A percentile compares a stretch with the other conserved stretches of the same genome.
Conservation (phyloP, 805 yeast genomes). For the Phaffomyces opuntiae region DNA sequence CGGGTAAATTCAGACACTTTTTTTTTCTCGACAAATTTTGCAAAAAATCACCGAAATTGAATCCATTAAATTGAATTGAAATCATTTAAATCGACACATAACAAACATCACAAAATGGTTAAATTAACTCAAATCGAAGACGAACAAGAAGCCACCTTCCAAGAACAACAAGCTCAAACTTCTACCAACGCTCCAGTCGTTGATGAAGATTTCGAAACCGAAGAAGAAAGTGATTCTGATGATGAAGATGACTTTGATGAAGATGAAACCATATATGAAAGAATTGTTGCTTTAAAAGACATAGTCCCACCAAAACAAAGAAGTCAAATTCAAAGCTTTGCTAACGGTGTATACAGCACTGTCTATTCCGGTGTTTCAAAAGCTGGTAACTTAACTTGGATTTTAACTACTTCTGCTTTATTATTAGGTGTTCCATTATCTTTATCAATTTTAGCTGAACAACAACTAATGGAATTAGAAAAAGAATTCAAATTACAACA, state of each 20-base stretch:
- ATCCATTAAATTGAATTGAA: not conserved
- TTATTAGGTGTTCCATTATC: conserved; percentile 91
- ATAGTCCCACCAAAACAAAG: conserved; percentile 87
- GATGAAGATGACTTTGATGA: conserved; percentile 37
- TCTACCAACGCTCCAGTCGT: conserved; percentile 30
- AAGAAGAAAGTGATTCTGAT: conserved; percentile 35
- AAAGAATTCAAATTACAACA: conserved; percentile 81
- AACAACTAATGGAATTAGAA: conserved; percentile 90
- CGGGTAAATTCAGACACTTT: not conserved
- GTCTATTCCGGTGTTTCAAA: conserved; percentile 43
- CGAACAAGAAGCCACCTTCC: conserved; percentile 29
- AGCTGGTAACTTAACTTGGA: conserved; percentile 79
- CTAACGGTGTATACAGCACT: conserved; percentile 30
- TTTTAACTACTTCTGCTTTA: conserved; percentile 72
- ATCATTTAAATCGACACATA: not conserved
- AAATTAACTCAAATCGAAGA: conserved; percentile 69
- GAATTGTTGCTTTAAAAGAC: conserved; percentile 87
- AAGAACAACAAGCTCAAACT: conserved; percentile 26
- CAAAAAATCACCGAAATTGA: too few species aligned
- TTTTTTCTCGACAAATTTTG: conserved; percentile 2
- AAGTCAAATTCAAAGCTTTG: conserved; percentile 32
- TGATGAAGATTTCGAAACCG: conserved; percentile 43
- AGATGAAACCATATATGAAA: conserved; percentile 78
- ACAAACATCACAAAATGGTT: conserved; percentile 42
- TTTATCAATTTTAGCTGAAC: conserved; percentile 83